Evolutionary conservation across 2,329 filamentous ascomycete species (phyloP), one percentile per base, ranked within the genome.

Genomic region (Colletotrichum tofieldiae): DNA sequence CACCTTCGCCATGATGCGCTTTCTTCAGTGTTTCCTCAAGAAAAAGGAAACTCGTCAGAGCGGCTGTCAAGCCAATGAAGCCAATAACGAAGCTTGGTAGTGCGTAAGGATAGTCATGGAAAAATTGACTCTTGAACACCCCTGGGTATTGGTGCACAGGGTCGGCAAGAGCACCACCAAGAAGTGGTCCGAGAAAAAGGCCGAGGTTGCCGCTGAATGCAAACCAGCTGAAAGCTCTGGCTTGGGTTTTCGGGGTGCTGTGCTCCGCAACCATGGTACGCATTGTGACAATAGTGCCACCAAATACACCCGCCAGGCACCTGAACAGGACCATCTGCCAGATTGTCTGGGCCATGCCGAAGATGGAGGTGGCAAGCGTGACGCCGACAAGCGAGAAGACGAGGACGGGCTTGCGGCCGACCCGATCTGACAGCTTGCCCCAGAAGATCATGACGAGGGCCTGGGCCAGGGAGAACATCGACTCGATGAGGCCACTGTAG

Each of bases 371-470:
- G 0, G 89, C 85, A 16, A 91, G 67, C 0, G 88, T 82, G 47
- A 94, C 87, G 51, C 93, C 94, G 18, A 86, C 76, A 7, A 95
- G 82, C 0, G 91, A 93, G 76, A 86, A 84, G 2, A 95, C 86
- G 14, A 96, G 87, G 0, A 94, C 87, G 0, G 93, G 93, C 74
- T 94, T 94, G 55, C 94, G 88, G 41, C 94, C 93, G 49, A 91
- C 81, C 9, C 88, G 86, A 80, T 96, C 94, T 3, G 83, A 84
- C 26, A 81, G 79, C 23, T 84, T 85, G 61, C 93, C 93, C 92
- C 94, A 96, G 74, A 86, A 83, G 35, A 96, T 88, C 90, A 96
- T 94, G 70, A 95, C 88, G n/a, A 89, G 67, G 87, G 94, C 94
- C 81, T 95, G 93, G 0, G 92, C 93, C 7, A 92, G 82, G 3